phyloP scores from a whole-genome alignment of 768 basidiomycete species.

The Dendrothele bispora region DNA sequence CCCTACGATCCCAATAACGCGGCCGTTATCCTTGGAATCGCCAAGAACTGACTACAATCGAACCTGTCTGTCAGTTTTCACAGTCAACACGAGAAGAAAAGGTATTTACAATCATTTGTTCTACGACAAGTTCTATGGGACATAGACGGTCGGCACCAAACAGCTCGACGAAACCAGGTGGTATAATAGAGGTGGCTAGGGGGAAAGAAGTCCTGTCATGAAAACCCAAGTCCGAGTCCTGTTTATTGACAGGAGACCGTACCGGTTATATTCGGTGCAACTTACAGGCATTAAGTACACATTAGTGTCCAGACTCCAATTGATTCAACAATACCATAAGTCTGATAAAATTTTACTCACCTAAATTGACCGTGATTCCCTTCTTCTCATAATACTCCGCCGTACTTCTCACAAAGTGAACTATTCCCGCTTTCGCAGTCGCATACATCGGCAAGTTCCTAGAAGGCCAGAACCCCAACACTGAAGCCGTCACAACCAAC shows the following conservation, averaged over 20 bases:
- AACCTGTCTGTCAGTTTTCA: background rate
- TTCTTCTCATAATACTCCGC: conserved; percentile 16
- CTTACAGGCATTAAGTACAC: background rate
- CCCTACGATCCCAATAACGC: background rate
- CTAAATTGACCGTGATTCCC: conserved; percentile 16
- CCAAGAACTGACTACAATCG: background rate
- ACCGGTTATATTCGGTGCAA: background rate
- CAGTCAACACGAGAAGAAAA: background rate
- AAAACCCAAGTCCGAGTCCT: too few relatives aligned
- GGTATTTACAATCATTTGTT: background rate
- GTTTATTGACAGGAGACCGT: background rate
- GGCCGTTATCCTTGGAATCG: background rate
- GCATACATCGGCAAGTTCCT: conserved; percentile 18
- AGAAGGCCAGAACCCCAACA: conserved; percentile 16
- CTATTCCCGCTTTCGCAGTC: conserved; percentile 16
- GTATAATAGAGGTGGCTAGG: background rate
- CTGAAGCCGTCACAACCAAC: conserved; percentile 17
- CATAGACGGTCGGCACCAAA: background rate
- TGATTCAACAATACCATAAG: too few relatives aligned
- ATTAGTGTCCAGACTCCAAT: too few relatives aligned
- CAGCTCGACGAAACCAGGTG: background rate
- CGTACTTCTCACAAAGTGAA: conserved; percentile 18
- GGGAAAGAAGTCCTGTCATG: background rate
- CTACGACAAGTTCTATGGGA: background rate
- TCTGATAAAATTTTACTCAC: conserved; percentile 6